phyloP scores from a whole-genome alignment of 2,329 filamentous ascomycete genomes.

The Hymenoscyphus infarciens region DNA sequence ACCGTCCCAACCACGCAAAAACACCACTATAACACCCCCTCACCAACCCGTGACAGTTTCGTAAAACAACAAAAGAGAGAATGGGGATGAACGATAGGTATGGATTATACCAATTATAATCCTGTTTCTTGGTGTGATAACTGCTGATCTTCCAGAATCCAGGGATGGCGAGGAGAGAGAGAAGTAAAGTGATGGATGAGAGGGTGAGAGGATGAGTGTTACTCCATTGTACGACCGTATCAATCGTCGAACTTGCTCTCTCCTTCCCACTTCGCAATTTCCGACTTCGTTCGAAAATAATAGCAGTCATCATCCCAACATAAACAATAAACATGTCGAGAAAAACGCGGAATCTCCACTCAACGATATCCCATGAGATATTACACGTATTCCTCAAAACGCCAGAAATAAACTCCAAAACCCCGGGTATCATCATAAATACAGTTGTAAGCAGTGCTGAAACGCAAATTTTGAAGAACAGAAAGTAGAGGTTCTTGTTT shows the following conservation, averaged over 20 bases:
- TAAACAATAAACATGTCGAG: conserved; percentile 55
- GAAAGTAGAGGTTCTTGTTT: conserved; percentile 42
- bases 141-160: conserved; percentile 25
- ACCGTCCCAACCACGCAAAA: conserved; percentile 53
- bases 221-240: conserved; percentile 20
- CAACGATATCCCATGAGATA: conserved; percentile 46
- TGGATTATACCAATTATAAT: conserved; percentile 50
- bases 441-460: conserved; percentile 42
- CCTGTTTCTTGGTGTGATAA: conserved; percentile 36
- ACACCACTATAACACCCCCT: conserved; percentile 43
- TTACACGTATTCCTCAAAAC: conserved; percentile 42
- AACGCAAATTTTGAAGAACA: conserved; percentile 47
- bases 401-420: conserved; percentile 42
- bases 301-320: conserved; percentile 50
- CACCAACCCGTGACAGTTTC: conserved; percentile 44
- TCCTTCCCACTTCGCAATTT: conserved; percentile 21
- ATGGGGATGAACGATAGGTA: conserved; percentile 53
- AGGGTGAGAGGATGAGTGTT: conserved; percentile 14
- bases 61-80: conserved; percentile 48
- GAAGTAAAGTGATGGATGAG: conserved; percentile 18
- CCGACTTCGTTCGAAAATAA: conserved; percentile 37
- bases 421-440: conserved; percentile 38
- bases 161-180: conserved; percentile 24
- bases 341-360: conserved; percentile 48
- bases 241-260: conserved; percentile 24